These are phyloP conservation scores for Helichrysum umbraculigerum DNA, from an alignment of 129 eudicot genomes.

Conservation along the genomic window DNA sequence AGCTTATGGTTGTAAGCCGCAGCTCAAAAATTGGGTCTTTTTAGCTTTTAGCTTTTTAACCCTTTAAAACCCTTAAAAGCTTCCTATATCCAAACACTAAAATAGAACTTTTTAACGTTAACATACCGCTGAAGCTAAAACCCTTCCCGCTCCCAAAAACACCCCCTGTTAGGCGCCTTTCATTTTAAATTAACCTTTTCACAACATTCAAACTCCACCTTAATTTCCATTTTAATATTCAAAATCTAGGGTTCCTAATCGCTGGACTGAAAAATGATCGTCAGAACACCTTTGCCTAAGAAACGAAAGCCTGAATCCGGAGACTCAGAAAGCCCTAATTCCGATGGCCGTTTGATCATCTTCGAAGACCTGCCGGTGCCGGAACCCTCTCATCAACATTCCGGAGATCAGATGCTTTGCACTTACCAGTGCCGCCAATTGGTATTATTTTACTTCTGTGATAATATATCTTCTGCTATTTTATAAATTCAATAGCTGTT, in stretches of 20 bases:
- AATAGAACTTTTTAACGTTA: too few species aligned
- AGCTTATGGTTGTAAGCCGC: too few species aligned
- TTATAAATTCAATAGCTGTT: too few species aligned
- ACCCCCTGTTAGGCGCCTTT: constrained; percentile 47
- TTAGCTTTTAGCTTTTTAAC: too few species aligned
- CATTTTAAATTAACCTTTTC: constrained; percentile 35
- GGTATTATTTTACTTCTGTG: constrained; percentile 40
- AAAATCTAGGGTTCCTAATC: constrained; percentile 9
- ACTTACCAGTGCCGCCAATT: constrained; percentile 94
- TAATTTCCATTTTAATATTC: constrained; percentile 9
- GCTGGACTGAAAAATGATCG: constrained; percentile 45
- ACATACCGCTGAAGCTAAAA: too few species aligned
- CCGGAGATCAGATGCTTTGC: constrained; percentile 85
- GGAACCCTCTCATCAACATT: constrained; percentile 40
- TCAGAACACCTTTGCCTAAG: constrained; percentile 69
- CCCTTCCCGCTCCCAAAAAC: too few species aligned
- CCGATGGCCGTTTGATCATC: constrained; percentile 53
- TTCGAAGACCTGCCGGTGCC: constrained; percentile 62
- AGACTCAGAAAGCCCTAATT: constrained; percentile 56
- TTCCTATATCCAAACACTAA: too few species aligned
- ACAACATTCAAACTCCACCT: constrained; percentile 16
- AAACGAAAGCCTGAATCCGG: constrained; percentile 60
- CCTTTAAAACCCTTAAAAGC: too few species aligned
- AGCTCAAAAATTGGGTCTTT: too few species aligned
- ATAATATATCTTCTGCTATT: not conserved